These are phyloP conservation scores for Solanum rostratum DNA, from an alignment of 257 asterid species.

Conservation along the genomic window DNA sequence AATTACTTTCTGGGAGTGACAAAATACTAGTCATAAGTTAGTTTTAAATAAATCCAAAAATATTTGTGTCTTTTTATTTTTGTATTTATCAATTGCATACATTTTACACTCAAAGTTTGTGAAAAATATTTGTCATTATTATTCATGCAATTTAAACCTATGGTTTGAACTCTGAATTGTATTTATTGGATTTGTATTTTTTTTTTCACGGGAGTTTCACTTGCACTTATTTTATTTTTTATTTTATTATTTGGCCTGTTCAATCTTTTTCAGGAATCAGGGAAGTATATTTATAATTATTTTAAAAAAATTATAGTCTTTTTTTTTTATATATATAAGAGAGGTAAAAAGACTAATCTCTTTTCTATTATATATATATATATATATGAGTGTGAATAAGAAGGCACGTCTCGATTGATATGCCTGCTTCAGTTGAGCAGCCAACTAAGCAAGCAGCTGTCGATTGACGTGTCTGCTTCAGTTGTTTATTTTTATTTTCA, in stretches of 20 bases:
- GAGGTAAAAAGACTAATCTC: no score
- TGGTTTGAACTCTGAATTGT: not conserved
- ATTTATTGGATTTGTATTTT: not conserved
- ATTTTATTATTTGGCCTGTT: not conserved
- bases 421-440: no score
- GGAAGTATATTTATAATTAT: no score
- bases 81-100: not conserved
- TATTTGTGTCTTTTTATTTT: not conserved
- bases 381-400: no score
- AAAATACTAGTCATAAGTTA: not conserved
- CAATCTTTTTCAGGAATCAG: not conserved
- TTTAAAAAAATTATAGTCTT: no score
- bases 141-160: not conserved
- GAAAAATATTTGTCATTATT: not conserved
- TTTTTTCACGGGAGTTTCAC: not conserved
- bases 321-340: no score
- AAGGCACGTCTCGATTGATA: no score
- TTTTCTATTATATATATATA: no score
- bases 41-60: not conserved
- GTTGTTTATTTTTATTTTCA: no score
- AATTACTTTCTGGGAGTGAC: constrained; percentile 4
- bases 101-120: not conserved
- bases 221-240: not conserved
- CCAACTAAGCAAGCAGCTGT: no score
- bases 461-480: no score